Evolutionary conservation across 2,329 filamentous ascomycete genomes (phyloP).

Genomic region (Metarhizium humberi): DNA sequence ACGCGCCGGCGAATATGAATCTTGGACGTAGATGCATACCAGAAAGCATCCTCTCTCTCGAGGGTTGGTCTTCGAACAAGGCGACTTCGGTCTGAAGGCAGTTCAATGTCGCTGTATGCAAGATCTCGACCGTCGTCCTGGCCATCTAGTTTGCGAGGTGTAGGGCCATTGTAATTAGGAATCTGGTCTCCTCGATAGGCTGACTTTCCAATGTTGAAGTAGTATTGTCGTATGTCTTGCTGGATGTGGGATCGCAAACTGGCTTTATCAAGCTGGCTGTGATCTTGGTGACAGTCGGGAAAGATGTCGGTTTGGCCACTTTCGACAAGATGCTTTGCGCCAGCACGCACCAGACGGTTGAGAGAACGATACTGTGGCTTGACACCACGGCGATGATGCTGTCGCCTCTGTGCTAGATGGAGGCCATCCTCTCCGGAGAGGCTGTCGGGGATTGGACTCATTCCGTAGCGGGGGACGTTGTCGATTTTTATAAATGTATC

Average conservation of each 20-base stretch:
- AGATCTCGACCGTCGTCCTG: constrained; percentile 25
- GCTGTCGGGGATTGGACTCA: background rate
- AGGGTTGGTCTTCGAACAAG: constrained; percentile 29
- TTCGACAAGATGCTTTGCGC: constrained; percentile 21
- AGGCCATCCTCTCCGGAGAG: background rate
- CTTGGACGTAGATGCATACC: constrained; percentile 29
- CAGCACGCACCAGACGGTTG: constrained; percentile 20
- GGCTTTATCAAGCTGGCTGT: constrained; percentile 13
- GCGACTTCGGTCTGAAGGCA: constrained; percentile 26
- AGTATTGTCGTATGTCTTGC: constrained; percentile 5
- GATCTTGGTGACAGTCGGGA: constrained; percentile 4
- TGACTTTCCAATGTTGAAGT: background rate
- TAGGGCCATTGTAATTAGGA: background rate
- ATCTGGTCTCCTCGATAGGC: background rate
- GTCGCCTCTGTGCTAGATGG: background rate
- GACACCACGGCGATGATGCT: constrained; percentile 1
- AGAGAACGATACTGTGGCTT: constrained; percentile 4
- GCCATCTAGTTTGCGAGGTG: constrained; percentile 4
- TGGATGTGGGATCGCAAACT: constrained; percentile 8
- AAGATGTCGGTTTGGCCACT: constrained; percentile 5
- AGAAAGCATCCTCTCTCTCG: constrained; percentile 38
- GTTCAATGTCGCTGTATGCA: constrained; percentile 23
- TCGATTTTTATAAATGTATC: background rate
- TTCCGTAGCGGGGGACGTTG: background rate
- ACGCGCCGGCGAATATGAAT: constrained; percentile 15